Base-by-base conservation (phyloP, 2,329 filamentous ascomycete genomes). In the Penicillium sp. region DNA sequence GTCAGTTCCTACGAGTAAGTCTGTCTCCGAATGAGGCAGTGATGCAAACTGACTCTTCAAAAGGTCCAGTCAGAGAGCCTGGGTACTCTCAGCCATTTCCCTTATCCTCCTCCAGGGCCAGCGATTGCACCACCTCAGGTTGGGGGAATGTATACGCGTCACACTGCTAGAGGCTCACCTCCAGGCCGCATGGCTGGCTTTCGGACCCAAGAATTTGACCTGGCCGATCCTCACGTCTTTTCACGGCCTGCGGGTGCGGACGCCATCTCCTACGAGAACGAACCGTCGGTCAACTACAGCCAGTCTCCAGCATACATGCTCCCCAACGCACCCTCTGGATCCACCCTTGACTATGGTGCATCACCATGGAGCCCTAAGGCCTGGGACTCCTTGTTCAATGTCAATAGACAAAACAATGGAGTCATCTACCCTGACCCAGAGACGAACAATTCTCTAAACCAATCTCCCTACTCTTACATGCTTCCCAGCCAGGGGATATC, bases 1-100 rank as follows among this genome's bases (percentile, higher is more conserved):
- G 92, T 66, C 81, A 85, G 49, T 96, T 95, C 64, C 75, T 95
- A 55, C 81, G 92, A 70, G 92, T 95, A 52, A 60, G 67, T 59
- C 23, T 71, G 10, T 20, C 33, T 20, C 18, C 18, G n/a, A 15
- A 35, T 18, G 2, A 20, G 15, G 7, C 15, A 10, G 33, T 10
- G 33, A 20, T 20, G 4, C 18, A 20, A 18, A 37, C 15, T 38
- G 69, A 71, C 48, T 69, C 27, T 59, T 58, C 38, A 32, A 49
- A 29, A 37, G 33, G 33, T 37, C 33, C 33, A 37, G 33, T 37
- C 33, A 37, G 33, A 37, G 15, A 37, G 15, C 12, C 15, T 25
- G 67, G 48, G 60, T 63, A 25, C 54, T 63, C 10, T 63, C 64
- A 50, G 42, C 52, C 23, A 44, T 50, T 71, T 63, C 64, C 61